Percentiles rank a stretch among this genome's conserved stretches.
Evolutionary conservation across 331 rosid genomes (phyloP).

Genomic region (Spiraea crenata): DNA sequence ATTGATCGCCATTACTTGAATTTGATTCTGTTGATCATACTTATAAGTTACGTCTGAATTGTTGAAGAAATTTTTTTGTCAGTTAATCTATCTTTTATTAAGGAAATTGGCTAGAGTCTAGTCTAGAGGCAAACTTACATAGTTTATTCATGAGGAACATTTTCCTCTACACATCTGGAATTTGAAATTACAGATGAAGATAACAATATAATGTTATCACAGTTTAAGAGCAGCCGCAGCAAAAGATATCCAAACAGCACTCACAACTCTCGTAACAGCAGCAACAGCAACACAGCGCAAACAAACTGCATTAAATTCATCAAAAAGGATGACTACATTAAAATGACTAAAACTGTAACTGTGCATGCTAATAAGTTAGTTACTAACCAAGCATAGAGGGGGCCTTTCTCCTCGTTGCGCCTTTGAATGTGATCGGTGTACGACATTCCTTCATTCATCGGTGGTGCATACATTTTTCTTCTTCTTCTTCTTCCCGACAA

Average conservation of each 20-base stretch:
- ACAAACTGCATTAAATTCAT: constrained; percentile 28
- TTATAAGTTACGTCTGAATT: too few species aligned
- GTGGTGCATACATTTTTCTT: constrained; percentile 43
- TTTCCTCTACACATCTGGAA: neutral
- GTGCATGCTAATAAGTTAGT: neutral
- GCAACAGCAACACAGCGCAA: constrained; percentile 54
- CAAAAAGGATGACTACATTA: neutral
- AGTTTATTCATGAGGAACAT: neutral
- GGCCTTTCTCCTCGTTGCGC: constrained; percentile 53
- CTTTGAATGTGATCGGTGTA: constrained; percentile 37
- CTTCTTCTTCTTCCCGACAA: neutral
- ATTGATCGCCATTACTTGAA: too few species aligned
- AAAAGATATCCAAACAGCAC: constrained; percentile 44
- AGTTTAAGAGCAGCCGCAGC: constrained; percentile 25
- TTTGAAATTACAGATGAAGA: neutral
- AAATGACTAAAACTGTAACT: neutral
- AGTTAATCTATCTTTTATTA: too few species aligned
- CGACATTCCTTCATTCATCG: constrained; percentile 23
- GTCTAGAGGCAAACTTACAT: neutral
- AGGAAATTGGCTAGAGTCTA: too few species aligned
- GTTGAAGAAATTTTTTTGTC: too few species aligned
- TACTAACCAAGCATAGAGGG: constrained; percentile 50
- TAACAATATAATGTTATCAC: too few species aligned
- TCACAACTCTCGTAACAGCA: constrained; percentile 54
- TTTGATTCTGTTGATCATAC: too few species aligned